phyloP scores from a whole-genome alignment of 257 asterid species.

The Lycium ferocissimum region DNA sequence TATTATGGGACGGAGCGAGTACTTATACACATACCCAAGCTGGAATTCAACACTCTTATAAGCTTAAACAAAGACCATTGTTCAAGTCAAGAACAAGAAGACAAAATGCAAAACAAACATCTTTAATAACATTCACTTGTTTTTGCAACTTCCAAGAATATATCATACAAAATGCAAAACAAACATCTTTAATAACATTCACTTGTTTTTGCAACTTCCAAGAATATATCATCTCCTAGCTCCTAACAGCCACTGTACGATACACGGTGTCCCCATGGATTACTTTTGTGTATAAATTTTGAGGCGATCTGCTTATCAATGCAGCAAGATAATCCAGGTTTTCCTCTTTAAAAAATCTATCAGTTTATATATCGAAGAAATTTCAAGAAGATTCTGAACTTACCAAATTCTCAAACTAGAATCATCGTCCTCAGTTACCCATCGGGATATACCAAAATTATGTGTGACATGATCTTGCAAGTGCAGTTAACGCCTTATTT shows the following conservation, averaged over 20 bases:
- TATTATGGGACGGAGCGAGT: too few species aligned
- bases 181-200: background rate
- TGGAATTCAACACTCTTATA: background rate
- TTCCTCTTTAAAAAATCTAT: background rate
- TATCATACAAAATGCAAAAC: background rate
- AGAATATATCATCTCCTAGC: background rate
- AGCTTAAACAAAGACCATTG: background rate
- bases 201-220: background rate
- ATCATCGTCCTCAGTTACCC: background rate
- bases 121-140: background rate
- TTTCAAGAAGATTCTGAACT: background rate
- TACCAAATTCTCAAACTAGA: background rate
- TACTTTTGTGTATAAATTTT: too few species aligned
- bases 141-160: background rate
- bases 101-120: background rate
- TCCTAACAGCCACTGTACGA: background rate
- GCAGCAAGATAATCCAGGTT: background rate
- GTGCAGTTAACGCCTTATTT: background rate
- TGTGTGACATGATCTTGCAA: background rate
- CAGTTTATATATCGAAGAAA: too few species aligned
- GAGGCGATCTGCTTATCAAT: background rate
- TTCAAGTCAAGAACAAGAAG: background rate
- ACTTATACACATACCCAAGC: background rate
- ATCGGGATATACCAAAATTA: background rate
- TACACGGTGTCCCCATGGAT: background rate